A percentile compares a stretch with the other conserved stretches of the same genome.
Evolutionary conservation across 2,329 filamentous ascomycete species (phyloP).

Genomic region (Pseudocercospora fijiensis): DNA sequence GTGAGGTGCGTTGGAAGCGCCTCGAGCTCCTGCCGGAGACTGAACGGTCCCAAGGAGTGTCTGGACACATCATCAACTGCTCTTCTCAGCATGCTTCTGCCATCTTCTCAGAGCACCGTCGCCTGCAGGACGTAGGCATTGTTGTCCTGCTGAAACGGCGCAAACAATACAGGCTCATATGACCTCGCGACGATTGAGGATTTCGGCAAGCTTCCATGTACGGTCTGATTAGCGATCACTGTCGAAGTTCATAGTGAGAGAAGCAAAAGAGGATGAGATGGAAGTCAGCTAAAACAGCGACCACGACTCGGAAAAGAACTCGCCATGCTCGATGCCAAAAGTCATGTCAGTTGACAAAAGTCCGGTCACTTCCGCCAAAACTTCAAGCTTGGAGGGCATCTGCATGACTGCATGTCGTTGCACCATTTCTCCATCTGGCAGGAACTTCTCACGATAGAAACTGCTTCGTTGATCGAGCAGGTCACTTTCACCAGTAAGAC

Average conservation of each 20-base stretch:
- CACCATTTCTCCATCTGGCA: conserved; percentile 5
- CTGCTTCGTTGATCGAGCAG: not conserved
- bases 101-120: not conserved
- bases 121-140: not conserved
- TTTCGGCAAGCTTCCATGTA: not conserved
- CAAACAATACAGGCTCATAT: not conserved
- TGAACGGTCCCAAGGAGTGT: not conserved
- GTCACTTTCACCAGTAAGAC: not conserved
- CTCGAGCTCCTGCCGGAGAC: not conserved
- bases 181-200: not conserved
- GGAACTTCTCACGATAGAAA: not conserved
- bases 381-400: not conserved
- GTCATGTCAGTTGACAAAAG: not conserved
- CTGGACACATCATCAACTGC: not conserved
- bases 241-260: not conserved
- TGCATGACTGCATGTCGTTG: not conserved
- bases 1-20: not conserved
- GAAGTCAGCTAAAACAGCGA: not conserved
- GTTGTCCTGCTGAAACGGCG: not conserved
- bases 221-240: not conserved
- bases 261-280: not conserved
- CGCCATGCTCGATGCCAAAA: not conserved
- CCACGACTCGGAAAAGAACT: not conserved
- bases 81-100: not conserved
- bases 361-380: not conserved